Percentiles rank a stretch among this genome's conserved stretches.
Conservation (phyloP, 345 rosid species). For the Rhizophora mangle region DNA sequence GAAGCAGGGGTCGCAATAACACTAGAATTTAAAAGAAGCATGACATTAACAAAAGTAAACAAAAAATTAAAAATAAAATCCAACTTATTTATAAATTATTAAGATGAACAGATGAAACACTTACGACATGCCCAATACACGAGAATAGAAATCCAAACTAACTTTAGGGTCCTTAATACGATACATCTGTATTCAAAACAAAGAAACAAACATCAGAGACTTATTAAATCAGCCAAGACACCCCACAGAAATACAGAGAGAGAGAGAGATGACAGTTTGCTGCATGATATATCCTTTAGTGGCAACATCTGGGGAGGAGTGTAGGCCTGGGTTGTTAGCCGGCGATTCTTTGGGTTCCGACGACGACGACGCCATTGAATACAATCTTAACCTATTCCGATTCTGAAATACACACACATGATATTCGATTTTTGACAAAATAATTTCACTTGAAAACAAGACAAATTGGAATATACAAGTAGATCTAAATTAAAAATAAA, state of each 20-base stretch:
- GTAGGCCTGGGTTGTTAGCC: slow-evolving; percentile 77
- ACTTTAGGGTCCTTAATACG: slow-evolving; percentile 90
- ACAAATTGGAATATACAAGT: background rate
- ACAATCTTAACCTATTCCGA: slow-evolving; percentile 26
- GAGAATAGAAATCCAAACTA: slow-evolving; percentile 87
- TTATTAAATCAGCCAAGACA: background rate
- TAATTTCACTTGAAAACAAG: background rate
- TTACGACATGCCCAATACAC: slow-evolving; percentile 95
- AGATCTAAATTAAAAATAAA: background rate
- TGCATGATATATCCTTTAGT: slow-evolving; percentile 85
- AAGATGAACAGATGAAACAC: slow-evolving; percentile 19
- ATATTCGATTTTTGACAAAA: background rate
- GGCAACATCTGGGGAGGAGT: slow-evolving; percentile 57
- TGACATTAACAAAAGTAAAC: too few species aligned
- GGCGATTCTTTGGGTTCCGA: slow-evolving; percentile 66
- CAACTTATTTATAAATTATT: too few species aligned
- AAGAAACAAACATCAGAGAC: background rate
- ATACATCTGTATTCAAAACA: slow-evolving; percentile 56
- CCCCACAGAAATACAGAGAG: background rate
- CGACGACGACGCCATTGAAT: slow-evolving; percentile 46
- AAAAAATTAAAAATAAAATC: too few species aligned
- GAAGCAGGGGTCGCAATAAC: too few species aligned
- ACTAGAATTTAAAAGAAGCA: too few species aligned
- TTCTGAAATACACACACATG: background rate
- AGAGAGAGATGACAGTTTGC: slow-evolving; percentile 59